phyloP scores from a whole-genome alignment of 2,329 filamentous ascomycete genomes.

The Aspergillus sp. region DNA sequence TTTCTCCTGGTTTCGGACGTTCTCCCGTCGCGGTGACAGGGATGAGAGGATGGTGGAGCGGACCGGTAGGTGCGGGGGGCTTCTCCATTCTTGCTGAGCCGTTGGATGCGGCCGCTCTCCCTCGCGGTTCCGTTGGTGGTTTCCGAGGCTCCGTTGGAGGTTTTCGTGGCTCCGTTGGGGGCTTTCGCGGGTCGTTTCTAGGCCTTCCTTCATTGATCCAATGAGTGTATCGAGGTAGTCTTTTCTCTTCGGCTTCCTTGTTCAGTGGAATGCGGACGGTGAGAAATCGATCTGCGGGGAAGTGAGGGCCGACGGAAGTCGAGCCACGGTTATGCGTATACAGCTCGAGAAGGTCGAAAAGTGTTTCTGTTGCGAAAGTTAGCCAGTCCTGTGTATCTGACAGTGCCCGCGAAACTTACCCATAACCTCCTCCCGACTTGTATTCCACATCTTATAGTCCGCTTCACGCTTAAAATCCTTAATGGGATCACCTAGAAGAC shows the following conservation, averaged over 20 bases:
- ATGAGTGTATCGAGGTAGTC: slow-evolving; percentile 66
- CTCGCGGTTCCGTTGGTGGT: not conserved
- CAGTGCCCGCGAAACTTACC: slow-evolving; percentile 46
- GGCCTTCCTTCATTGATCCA: slow-evolving; percentile 45
- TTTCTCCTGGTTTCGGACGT: slow-evolving; percentile 48
- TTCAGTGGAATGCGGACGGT: slow-evolving; percentile 86
- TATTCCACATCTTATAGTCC: slow-evolving; percentile 57
- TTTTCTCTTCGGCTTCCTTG: slow-evolving; percentile 70
- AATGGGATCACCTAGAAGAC: slow-evolving; percentile 64
- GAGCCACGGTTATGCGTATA: slow-evolving; percentile 81
- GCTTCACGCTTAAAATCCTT: slow-evolving; percentile 53
- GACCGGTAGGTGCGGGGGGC: slow-evolving; percentile 2
- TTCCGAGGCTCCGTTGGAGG: slow-evolving; percentile 3
- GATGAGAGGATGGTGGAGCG: slow-evolving; percentile 45
- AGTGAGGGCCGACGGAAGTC: slow-evolving; percentile 74
- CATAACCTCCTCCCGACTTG: slow-evolving; percentile 52
- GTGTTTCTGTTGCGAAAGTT: slow-evolving; percentile 63
- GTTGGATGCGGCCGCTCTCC: slow-evolving; percentile 26
- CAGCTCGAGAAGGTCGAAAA: slow-evolving; percentile 87
- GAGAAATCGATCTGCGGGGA: slow-evolving; percentile 79
- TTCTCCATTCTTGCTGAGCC: slow-evolving; percentile 25
- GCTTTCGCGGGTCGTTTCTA: not conserved
- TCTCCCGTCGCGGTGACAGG: slow-evolving; percentile 51
- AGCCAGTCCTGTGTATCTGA: slow-evolving; percentile 35
- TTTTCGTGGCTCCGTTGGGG: not conserved